Conservation (phyloP, 768 basidiomycete species). For the Rhizopogon vinicolor region DNA sequence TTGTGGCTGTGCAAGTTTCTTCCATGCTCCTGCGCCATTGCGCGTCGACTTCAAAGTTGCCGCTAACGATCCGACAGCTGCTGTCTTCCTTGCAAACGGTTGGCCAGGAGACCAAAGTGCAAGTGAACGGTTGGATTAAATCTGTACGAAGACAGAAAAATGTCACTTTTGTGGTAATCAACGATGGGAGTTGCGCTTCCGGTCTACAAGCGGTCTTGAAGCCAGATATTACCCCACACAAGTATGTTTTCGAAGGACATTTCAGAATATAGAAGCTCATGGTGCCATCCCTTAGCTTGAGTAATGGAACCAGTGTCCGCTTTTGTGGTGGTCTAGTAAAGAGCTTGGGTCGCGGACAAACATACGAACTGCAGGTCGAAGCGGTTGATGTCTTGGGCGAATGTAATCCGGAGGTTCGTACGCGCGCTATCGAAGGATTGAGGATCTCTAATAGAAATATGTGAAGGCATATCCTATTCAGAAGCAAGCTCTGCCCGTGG, state of each 20-base stretch:
- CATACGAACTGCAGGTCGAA: conserved; percentile 47
- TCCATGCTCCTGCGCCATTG: conserved; percentile 25
- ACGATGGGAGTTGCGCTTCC: conserved; percentile 71
- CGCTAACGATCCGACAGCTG: conserved; percentile 33
- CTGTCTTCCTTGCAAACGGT: conserved; percentile 17
- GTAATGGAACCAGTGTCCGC: conserved; percentile 52
- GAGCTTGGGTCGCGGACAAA: conserved; percentile 48
- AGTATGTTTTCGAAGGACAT: conserved; percentile 18
- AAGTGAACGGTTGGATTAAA: conserved; percentile 81
- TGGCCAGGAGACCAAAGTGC: conserved; percentile 14
- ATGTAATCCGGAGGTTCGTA: conserved; percentile 52
- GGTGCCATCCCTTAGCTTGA: conserved; percentile 30
- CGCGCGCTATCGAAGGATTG: background rate
- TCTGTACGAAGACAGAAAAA: conserved; percentile 85
- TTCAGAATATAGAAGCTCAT: background rate
- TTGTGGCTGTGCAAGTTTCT: conserved; percentile 21
- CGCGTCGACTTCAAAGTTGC: conserved; percentile 25
- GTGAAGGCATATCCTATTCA: conserved; percentile 84
- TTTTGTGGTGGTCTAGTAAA: conserved; percentile 41
- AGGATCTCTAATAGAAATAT: conserved; percentile 12
- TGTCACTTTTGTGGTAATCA: conserved; percentile 78
- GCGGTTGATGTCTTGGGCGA: conserved; percentile 46
- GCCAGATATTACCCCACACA: conserved; percentile 31
- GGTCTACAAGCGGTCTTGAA: conserved; percentile 77
- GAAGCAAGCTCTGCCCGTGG: conserved; percentile 74